Conservation (phyloP, 129 eudicot genomes). For the Pittosporum tobira region DNA sequence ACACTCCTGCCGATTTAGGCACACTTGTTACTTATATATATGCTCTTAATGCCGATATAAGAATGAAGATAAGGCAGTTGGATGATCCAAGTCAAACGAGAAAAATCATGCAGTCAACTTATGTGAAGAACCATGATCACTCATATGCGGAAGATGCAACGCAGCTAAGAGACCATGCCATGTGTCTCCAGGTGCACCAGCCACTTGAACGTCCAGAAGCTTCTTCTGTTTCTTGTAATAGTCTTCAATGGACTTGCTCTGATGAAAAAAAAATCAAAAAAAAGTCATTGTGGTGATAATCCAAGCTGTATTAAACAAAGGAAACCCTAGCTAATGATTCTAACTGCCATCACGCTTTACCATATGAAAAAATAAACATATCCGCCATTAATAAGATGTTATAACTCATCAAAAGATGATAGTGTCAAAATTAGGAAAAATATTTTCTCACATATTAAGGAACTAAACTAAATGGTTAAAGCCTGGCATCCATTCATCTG, state of each 20-base stretch:
- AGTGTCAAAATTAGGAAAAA: too few species aligned
- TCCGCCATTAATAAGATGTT: not conserved
- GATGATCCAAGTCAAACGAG: not conserved
- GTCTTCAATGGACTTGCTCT: slow-evolving; percentile 75
- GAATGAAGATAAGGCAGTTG: not conserved
- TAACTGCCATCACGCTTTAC: not conserved
- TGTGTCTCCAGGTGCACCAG: slow-evolving; percentile 74
- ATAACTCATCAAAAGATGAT: not conserved
- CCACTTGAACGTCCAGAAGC: slow-evolving; percentile 75
- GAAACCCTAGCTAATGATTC: slow-evolving; percentile 4
- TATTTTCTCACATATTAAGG: too few species aligned
- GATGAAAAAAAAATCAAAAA: slow-evolving; percentile 16
- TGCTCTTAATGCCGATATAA: slow-evolving; percentile 3
- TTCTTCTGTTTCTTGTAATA: slow-evolving; percentile 82
- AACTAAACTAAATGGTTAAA: too few species aligned
- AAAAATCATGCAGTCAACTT: slow-evolving; percentile 52
- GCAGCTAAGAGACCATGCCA: slow-evolving; percentile 90
- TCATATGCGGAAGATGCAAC: slow-evolving; percentile 77
- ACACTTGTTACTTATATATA: slow-evolving; percentile 9
- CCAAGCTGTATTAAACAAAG: not conserved
- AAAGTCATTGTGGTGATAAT: not conserved
- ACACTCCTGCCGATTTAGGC: slow-evolving; percentile 1
- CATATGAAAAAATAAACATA: not conserved
- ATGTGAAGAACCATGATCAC: slow-evolving; percentile 45
- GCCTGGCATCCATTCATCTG: too few species aligned